Evolutionary conservation across 352 stramenopile species (phyloP).

Genomic region (Phytophthora vignae): DNA sequence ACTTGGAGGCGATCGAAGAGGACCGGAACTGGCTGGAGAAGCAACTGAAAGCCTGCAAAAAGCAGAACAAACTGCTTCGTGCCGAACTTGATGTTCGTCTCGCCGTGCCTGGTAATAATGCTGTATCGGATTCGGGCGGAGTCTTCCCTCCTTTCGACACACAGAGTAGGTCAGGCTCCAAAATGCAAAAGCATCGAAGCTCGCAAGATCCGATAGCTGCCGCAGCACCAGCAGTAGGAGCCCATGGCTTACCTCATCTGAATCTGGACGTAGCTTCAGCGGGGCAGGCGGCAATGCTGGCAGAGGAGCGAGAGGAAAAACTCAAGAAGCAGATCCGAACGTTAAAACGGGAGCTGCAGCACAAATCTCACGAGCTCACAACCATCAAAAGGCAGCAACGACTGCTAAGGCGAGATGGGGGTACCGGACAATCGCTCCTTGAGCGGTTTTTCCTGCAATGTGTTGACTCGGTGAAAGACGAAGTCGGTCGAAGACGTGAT

Average conservation of each 20-base stretch:
- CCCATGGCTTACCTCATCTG: slow-evolving; percentile 43
- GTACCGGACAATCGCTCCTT: slow-evolving; percentile 53
- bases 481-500: slow-evolving; percentile 59
- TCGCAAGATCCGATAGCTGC: slow-evolving; percentile 20
- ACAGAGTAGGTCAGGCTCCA: slow-evolving; percentile 26
- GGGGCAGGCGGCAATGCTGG: slow-evolving; percentile 23
- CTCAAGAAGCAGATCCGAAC: slow-evolving; percentile 70
- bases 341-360: slow-evolving; percentile 75
- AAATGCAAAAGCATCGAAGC: slow-evolving; percentile 21
- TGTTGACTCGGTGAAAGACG: slow-evolving; percentile 85
- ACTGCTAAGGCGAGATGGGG: slow-evolving; percentile 35
- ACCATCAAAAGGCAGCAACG: slow-evolving; percentile 51
- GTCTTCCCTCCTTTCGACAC: slow-evolving; percentile 53
- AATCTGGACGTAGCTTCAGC: slow-evolving; percentile 37
- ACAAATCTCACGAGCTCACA: slow-evolving; percentile 65
- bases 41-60: slow-evolving; percentile 94
- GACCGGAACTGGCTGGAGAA: slow-evolving; percentile 93
- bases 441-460: slow-evolving; percentile 86
- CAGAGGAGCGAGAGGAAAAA: slow-evolving; percentile 75
- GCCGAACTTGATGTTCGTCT: slow-evolving; percentile 81
- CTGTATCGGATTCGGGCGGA: slow-evolving; percentile 30
- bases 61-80: slow-evolving; percentile 93
- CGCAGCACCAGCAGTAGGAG: slow-evolving; percentile 6
- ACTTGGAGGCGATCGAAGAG: slow-evolving; percentile 91
- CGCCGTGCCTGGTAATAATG: slow-evolving; percentile 34